phyloP scores from a whole-genome alignment of 768 basidiomycete genomes.

The Agaricus blazei region DNA sequence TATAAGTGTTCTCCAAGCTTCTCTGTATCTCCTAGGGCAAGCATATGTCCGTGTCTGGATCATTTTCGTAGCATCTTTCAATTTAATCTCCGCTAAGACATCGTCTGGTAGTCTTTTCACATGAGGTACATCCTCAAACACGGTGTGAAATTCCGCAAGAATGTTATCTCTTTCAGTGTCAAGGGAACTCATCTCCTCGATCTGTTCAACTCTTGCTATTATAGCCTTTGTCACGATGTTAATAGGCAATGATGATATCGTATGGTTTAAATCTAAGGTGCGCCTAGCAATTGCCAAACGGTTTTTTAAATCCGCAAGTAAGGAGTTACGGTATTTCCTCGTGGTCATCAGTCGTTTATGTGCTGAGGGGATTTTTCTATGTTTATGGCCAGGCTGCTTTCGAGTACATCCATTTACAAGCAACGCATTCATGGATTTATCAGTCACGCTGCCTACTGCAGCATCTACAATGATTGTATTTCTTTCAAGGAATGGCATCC shows the following conservation, averaged over 20 bases:
- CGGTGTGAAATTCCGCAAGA: slow-evolving; percentile 9
- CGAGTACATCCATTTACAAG: too few species aligned
- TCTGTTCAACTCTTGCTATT: too few species aligned
- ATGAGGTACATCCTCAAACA: slow-evolving; percentile 26
- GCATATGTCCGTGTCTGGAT: slow-evolving; percentile 13
- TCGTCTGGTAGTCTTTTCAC: slow-evolving; percentile 17
- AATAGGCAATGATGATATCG: background rate
- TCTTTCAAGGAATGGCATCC: slow-evolving; percentile 24
- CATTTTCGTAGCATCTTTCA: slow-evolving; percentile 21
- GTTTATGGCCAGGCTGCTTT: too few species aligned
- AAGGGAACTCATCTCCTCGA: too few species aligned
- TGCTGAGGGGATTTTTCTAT: background rate
- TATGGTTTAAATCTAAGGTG: background rate
- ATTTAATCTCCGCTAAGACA: slow-evolving; percentile 16
- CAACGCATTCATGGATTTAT: slow-evolving; percentile 9
- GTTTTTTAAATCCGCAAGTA: background rate
- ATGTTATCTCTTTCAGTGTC: slow-evolving; percentile 4
- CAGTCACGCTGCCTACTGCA: slow-evolving; percentile 8
- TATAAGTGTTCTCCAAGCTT: slow-evolving; percentile 24
- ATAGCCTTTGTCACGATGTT: too few species aligned
- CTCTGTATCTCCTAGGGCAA: slow-evolving; percentile 19
- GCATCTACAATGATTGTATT: slow-evolving; percentile 32
- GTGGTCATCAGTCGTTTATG: background rate
- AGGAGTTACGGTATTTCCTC: background rate
- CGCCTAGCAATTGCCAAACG: background rate